Base-by-base conservation (phyloP, 257 asterid species). In the Solanum medicagineum region DNA sequence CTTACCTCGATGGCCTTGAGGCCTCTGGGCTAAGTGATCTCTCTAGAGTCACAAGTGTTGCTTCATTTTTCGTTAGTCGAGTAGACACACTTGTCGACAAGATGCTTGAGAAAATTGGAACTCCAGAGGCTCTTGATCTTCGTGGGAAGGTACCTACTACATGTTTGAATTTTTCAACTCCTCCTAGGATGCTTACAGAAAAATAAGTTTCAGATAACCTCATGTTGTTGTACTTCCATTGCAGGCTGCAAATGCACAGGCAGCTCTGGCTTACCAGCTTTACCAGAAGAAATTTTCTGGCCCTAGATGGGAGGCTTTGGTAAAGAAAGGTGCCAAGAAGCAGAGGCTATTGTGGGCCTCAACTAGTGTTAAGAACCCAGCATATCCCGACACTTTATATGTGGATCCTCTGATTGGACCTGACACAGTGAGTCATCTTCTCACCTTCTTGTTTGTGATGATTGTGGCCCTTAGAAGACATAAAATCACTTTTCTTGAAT, bases 371-470 rank as follows among this genome's bases (percentile, higher is more conserved):
- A 97, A 97, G 95, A 97, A 97, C 87, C 99, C 99, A 83, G 98
- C 98, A 84, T 97, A 97, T 89, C 89, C 99, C 10, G 99, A 97
- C 89, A 97, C 99, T 15, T 86, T 97, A 57, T 97, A 97, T 88
- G 99, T 97, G 93, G 98, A 97, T 92, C 99, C 99, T 88, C 98
- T 97, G 77, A 90, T 97, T 87, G 99, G 99, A 89, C 99, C 99
- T 5, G 98, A 93, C 92, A 95, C 99, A 8, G 99, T 97, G 87
- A 87, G 92, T 87, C 83, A 66, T 88, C 91, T 85, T 89, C 85
- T 91, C 91, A 51, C 74, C 42, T 84, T 83, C 83, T 87, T 86
- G 56, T 68, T 77, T 85, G 81, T 80, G 24, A 54, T 82, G 73
- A 47, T 83, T 81, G 87, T 75, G 80, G 89, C 57, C 84, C 79